phyloP scores from a whole-genome alignment of 148 eudicot species.

The Selenicereus undatus region DNA sequence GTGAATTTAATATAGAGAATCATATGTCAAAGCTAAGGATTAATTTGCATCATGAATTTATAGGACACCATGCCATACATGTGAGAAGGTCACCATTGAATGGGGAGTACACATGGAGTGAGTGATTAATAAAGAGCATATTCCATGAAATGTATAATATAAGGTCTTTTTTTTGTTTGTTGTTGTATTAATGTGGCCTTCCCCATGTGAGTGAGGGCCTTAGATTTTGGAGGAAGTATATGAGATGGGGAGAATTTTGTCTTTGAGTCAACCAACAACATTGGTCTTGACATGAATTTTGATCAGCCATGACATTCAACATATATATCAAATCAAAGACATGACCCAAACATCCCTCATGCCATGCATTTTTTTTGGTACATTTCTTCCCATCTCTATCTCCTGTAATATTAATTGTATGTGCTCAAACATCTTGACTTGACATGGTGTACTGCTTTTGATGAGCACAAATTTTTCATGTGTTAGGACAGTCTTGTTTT shows the following conservation, averaged over 20 bases:
- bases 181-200: neutral
- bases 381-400: neutral
- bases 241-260: neutral
- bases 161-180: neutral
- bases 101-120: constrained; percentile 1
- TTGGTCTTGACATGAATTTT: neutral
- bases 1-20: neutral
- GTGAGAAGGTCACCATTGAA: neutral
- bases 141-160: neutral
- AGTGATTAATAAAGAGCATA: neutral
- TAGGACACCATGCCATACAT: neutral
- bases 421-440: neutral
- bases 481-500: neutral
- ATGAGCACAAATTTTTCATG: neutral
- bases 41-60: constrained; percentile 1
- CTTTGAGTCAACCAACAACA: constrained; percentile 7
- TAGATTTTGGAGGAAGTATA: neutral
- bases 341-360: neutral
- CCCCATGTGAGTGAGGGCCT: constrained; percentile 13
- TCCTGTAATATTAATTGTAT: neutral
- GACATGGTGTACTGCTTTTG: neutral
- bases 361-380: neutral
- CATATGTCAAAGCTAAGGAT: neutral
- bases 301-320: neutral
- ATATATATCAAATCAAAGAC: neutral